phyloP scores from a whole-genome alignment of 305 asterid species.

The Solanum hybrid region DNA sequence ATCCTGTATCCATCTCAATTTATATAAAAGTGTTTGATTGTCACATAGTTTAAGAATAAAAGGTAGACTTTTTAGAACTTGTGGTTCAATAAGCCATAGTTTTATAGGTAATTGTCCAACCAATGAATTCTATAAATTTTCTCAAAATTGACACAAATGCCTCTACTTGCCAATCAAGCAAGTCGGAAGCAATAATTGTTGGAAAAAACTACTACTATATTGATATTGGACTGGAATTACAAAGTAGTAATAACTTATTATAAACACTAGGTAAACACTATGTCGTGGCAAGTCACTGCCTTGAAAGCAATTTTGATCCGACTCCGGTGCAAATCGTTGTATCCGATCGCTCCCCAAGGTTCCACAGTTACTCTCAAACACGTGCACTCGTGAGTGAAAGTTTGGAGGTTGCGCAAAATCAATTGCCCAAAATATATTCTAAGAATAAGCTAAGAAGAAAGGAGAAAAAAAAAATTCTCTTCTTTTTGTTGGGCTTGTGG shows the following conservation, averaged over 20 bases:
- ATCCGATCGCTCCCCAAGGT: background rate
- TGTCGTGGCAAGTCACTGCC: background rate
- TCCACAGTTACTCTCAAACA: background rate
- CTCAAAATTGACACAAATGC: background rate
- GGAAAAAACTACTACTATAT: background rate
- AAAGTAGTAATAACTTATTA: background rate
- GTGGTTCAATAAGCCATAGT: background rate
- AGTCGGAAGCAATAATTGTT: background rate
- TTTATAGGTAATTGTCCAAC: background rate
- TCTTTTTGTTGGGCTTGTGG: background rate
- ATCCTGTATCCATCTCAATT: background rate
- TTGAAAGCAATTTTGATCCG: background rate
- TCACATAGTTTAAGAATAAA: background rate
- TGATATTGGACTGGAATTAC: background rate
- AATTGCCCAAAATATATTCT: background rate
- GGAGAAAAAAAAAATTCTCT: background rate
- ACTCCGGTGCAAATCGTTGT: background rate
- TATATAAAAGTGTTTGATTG: background rate
- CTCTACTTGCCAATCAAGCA: background rate
- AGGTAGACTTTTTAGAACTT: background rate
- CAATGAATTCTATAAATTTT: background rate
- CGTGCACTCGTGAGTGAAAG: background rate
- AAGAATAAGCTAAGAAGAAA: background rate
- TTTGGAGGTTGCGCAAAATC: background rate
- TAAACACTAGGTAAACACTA: background rate